Evolutionary conservation across 345 rosid genomes (phyloP).

Genomic region (Microcos paniculata): DNA sequence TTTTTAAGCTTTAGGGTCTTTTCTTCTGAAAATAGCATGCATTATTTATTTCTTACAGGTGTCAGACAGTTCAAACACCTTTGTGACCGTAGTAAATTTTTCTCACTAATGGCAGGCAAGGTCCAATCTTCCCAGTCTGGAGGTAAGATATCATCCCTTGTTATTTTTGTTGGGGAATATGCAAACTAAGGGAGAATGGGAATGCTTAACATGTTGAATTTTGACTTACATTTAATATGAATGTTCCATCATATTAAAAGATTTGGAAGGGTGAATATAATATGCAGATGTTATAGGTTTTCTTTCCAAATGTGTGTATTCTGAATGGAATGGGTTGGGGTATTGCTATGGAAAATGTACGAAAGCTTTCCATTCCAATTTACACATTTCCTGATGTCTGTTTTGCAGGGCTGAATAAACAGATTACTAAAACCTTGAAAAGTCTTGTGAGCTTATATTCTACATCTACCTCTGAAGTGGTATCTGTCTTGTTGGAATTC

Average conservation of each 20-base stretch:
- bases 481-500: slow-evolving; percentile 61
- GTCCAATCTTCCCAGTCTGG: slow-evolving; percentile 34
- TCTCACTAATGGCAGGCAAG: slow-evolving; percentile 37
- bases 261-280: neutral
- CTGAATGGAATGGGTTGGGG: neutral
- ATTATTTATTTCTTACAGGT: slow-evolving; percentile 22
- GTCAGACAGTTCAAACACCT: slow-evolving; percentile 25
- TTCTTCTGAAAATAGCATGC: neutral
- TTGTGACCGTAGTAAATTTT: slow-evolving; percentile 36
- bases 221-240: neutral
- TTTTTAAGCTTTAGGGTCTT: neutral
- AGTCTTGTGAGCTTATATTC: slow-evolving; percentile 57
- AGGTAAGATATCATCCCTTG: slow-evolving; percentile 23
- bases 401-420: slow-evolving; percentile 62
- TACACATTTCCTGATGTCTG: slow-evolving; percentile 11
- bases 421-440: slow-evolving; percentile 46
- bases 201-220: neutral
- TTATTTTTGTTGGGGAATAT: neutral
- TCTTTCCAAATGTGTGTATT: neutral
- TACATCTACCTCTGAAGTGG: slow-evolving; percentile 69
- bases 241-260: neutral
- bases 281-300: neutral
- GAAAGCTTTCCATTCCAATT: no score
- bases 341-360: neutral
- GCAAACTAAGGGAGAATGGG: neutral